phyloP scores from a whole-genome alignment of 129 eudicot genomes.

The Dittrichia graveolens region DNA sequence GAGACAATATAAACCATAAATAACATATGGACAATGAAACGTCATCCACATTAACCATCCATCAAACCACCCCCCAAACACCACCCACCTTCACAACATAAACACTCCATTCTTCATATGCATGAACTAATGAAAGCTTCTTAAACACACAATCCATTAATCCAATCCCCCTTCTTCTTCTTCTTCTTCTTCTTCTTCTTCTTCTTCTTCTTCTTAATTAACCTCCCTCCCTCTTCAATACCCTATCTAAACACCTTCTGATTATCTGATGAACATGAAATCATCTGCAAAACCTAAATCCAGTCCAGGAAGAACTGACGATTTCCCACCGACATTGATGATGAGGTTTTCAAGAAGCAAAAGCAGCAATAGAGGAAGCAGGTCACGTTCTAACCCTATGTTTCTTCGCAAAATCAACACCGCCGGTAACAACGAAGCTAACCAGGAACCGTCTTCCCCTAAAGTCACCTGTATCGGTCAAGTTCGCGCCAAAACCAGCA shows the following conservation, averaged over 20 bases:
- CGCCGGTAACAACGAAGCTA: constrained; percentile 12
- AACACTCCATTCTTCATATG: constrained; percentile 25
- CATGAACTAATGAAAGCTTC: not conserved
- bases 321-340: constrained; percentile 65
- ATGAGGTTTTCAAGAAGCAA: constrained; percentile 56
- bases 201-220: too few species aligned
- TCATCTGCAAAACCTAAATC: constrained; percentile 48
- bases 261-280: constrained; percentile 31
- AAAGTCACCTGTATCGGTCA: constrained; percentile 96
- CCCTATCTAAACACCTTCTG: not conserved
- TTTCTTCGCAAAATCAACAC: constrained; percentile 40
- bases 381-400: constrained; percentile 54
- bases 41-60: constrained; percentile 33
- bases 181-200: too few species aligned
- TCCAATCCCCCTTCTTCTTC: too few species aligned
- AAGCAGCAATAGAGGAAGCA: constrained; percentile 52
- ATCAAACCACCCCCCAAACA: constrained; percentile 27
- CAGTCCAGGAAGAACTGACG: constrained; percentile 64
- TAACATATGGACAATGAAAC: constrained; percentile 36
- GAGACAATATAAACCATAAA: constrained; percentile 23
- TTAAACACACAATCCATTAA: constrained; percentile 13
- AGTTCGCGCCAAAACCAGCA: constrained; percentile 49
- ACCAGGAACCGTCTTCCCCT: constrained; percentile 80
- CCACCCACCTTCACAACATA: constrained; percentile 25
- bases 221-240: too few species aligned